phyloP scores from a whole-genome alignment of 164 flowering plant species.

The Dillenia suffruticosa region DNA sequence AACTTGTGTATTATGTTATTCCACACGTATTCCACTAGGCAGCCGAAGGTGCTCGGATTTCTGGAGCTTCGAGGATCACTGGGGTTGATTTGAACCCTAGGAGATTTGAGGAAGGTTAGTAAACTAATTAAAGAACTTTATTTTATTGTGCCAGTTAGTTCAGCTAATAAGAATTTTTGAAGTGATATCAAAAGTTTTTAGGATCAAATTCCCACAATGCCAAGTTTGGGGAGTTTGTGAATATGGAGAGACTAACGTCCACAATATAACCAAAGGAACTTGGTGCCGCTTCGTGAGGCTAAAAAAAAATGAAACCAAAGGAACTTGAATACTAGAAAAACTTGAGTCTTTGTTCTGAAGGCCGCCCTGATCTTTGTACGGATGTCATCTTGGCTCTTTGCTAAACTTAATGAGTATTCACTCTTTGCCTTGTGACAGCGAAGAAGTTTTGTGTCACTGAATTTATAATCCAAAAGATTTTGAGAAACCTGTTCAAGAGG shows the following conservation, averaged over 20 bases:
- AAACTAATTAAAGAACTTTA: background rate
- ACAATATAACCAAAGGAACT: too few species aligned
- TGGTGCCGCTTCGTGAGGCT: too few species aligned
- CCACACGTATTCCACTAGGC: constrained; percentile 20
- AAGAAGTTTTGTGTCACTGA: constrained; percentile 54
- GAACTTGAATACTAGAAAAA: background rate
- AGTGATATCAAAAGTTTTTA: constrained; percentile 37
- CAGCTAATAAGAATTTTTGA: constrained; percentile 39
- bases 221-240: too few species aligned
- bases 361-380: too few species aligned
- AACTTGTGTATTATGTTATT: background rate
- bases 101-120: constrained; percentile 55
- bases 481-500: constrained; percentile 55
- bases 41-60: constrained; percentile 49
- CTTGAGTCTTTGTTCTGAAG: background rate
- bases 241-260: too few species aligned
- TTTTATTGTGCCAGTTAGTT: constrained; percentile 38
- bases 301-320: too few species aligned
- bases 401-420: background rate
- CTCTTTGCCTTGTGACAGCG: constrained; percentile 21
- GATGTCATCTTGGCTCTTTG: too few species aligned
- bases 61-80: constrained; percentile 83
- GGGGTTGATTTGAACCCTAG: constrained; percentile 68
- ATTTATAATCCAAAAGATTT: constrained; percentile 45
- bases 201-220: constrained; percentile 18